A percentile compares a stretch with the other conserved stretches of the same genome.
These are phyloP conservation scores for Scedosporium apiospermum DNA, from an alignment of 2,329 filamentous ascomycete genomes.

Conservation along the genomic window DNA sequence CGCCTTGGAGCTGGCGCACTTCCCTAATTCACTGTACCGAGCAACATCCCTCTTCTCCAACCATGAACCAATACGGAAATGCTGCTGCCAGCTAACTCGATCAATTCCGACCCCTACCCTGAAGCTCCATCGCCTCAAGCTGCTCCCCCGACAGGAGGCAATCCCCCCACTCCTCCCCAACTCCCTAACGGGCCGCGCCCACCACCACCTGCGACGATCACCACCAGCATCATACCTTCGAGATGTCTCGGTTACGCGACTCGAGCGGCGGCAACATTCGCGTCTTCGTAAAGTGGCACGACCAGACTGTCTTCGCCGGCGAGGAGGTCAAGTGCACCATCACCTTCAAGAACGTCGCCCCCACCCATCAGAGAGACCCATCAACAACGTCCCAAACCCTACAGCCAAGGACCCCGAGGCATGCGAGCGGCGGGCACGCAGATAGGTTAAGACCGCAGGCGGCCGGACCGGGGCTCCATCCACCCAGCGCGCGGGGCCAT, in stretches of 20 bases:
- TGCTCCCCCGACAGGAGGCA: background rate
- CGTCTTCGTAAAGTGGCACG: conserved; percentile 91
- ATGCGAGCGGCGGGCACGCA: conserved; percentile 1
- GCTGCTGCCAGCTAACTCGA: background rate
- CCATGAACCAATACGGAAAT: background rate
- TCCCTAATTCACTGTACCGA: background rate
- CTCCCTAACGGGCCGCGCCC: background rate
- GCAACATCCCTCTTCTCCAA: background rate
- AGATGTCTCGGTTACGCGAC: background rate
- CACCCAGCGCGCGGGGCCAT: conserved; percentile 40
- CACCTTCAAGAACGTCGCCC: conserved; percentile 81
- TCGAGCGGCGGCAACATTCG: conserved; percentile 58
- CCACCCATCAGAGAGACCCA: conserved; percentile 25
- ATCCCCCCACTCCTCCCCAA: background rate
- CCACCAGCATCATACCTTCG: background rate
- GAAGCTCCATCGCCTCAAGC: background rate
- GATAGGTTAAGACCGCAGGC: background rate
- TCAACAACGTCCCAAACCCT: conserved; percentile 11
- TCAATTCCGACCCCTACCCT: background rate
- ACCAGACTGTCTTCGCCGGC: conserved; percentile 90
- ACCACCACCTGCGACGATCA: background rate
- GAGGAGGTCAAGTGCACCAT: conserved; percentile 94
- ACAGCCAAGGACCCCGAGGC: conserved; percentile 14
- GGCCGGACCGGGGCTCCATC: background rate
- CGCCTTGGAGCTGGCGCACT: too few relatives aligned